Evolutionary conservation across 306 rosid genomes (phyloP).

Genomic region (Gillenia trifoliata): DNA sequence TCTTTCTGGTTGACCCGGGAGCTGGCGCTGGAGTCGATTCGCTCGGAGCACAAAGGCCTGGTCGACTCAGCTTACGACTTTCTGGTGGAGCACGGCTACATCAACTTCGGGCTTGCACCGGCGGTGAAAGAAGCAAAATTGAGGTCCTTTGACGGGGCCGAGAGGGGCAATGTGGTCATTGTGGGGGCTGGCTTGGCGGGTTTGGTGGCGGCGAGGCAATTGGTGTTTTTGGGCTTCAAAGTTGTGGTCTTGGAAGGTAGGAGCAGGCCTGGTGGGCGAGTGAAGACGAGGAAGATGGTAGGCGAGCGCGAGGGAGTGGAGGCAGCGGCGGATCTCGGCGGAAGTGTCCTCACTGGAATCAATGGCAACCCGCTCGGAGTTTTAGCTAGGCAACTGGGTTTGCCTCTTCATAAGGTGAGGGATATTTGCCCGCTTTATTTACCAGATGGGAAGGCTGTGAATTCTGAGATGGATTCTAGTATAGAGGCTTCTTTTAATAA

Average conservation of each 20-base stretch:
- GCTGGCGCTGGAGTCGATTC: conserved; percentile 56
- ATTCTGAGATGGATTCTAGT: conserved; percentile 64
- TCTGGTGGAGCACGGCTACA: conserved; percentile 73
- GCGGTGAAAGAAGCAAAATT: conserved; percentile 57
- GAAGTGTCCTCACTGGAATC: conserved; percentile 88
- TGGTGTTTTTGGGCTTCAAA: conserved; percentile 76
- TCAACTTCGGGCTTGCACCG: conserved; percentile 71
- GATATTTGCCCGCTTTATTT: conserved; percentile 80
- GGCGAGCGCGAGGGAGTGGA: conserved; percentile 50
- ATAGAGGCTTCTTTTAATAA: conserved; percentile 75
- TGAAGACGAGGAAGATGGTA: conserved; percentile 68
- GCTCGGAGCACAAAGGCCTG: conserved; percentile 61
- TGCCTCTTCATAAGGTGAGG: conserved; percentile 90
- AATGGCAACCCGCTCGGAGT: conserved; percentile 90
- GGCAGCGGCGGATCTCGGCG: conserved; percentile 93
- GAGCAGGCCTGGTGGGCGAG: conserved; percentile 79
- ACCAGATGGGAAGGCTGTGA: conserved; percentile 76
- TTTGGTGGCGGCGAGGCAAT: conserved; percentile 75
- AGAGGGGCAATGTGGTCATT: conserved; percentile 62
- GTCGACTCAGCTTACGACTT: conserved; percentile 66
- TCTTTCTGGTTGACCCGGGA: conserved; percentile 66
- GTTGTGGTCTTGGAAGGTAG: conserved; percentile 84
- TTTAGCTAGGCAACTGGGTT: conserved; percentile 77
- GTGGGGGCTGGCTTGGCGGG: conserved; percentile 91
- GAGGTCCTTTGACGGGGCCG: conserved; percentile 44